Conservation (phyloP, 2,329 filamentous ascomycete species). For the Aspergillus bombycis region DNA sequence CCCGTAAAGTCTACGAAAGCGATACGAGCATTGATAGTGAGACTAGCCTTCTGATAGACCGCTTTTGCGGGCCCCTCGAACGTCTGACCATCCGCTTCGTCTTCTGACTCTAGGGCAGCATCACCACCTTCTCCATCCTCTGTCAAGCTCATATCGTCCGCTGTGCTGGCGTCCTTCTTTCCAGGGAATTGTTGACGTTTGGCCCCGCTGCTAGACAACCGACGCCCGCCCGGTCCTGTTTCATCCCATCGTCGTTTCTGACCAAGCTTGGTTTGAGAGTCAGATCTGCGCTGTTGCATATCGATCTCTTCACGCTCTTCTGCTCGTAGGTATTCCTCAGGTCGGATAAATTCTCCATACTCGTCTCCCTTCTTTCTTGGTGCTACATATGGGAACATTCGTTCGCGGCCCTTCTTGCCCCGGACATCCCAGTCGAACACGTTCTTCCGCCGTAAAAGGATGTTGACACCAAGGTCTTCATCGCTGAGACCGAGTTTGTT, state of each 20-base stretch:
- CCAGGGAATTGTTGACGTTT: constrained; percentile 62
- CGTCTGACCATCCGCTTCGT: constrained; percentile 54
- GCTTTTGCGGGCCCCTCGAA: constrained; percentile 75
- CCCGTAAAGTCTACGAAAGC: constrained; percentile 91
- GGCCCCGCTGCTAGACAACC: constrained; percentile 49
- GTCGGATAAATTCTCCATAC: constrained; percentile 89
- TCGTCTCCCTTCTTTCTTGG: constrained; percentile 81
- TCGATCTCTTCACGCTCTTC: constrained; percentile 84
- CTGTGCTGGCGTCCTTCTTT: constrained; percentile 48
- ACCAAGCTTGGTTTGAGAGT: constrained; percentile 69
- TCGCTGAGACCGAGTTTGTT: constrained; percentile 87
- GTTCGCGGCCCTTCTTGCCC: constrained; percentile 87
- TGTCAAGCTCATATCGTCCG: constrained; percentile 51
- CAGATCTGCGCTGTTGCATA: constrained; percentile 59
- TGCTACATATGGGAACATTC: constrained; percentile 85
- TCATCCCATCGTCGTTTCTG: constrained; percentile 97
- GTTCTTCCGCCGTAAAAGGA: constrained; percentile 83
- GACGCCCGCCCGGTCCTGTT: constrained; percentile 48
- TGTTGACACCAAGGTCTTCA: constrained; percentile 87
- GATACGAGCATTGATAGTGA: constrained; percentile 74
- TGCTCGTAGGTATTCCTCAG: constrained; percentile 89
- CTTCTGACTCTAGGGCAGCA: constrained; percentile 58
- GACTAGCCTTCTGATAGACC: constrained; percentile 62
- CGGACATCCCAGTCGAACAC: constrained; percentile 93
- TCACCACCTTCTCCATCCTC: constrained; percentile 61